Percentiles rank a stretch among this genome's conserved stretches.
These are phyloP conservation scores for Evernia prunastri DNA, from an alignment of 495 filamentous ascomycete genomes.

Conservation along the genomic window DNA sequence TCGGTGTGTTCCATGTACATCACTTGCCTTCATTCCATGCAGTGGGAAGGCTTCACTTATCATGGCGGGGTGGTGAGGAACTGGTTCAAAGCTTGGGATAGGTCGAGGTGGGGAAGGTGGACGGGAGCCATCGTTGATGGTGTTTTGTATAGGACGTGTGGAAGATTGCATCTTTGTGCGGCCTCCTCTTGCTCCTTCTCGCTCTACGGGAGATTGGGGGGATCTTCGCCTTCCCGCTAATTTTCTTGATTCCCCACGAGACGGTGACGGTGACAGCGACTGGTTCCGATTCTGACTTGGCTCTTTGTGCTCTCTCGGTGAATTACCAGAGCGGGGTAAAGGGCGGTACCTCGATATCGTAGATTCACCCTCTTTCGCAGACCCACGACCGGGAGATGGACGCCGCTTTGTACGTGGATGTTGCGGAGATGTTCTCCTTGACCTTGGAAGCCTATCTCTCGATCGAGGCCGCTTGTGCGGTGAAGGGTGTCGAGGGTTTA, in stretches of 20 bases:
- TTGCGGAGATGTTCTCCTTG: constrained; percentile 14
- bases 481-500: constrained; percentile 8
- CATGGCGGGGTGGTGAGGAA: constrained; percentile 25
- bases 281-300: neutral
- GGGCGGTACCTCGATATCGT: constrained; percentile 7
- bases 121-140: constrained; percentile 26
- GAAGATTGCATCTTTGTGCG: constrained; percentile 32
- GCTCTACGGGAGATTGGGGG: constrained; percentile 1
- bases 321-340: constrained; percentile 4
- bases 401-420: constrained; percentile 17
- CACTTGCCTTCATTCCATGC: constrained; percentile 35
- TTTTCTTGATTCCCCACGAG: neutral
- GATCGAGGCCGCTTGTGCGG: constrained; percentile 21
- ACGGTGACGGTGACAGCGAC: neutral
- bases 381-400: constrained; percentile 4
- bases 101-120: constrained; percentile 40
- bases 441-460: constrained; percentile 11
- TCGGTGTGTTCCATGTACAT: constrained; percentile 31
- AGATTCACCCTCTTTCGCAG: constrained; percentile 8
- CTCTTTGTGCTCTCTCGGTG: constrained; percentile 11
- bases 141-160: constrained; percentile 29
- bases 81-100: constrained; percentile 35
- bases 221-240: constrained; percentile 2
- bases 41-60: constrained; percentile 34
- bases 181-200: constrained; percentile 12